Evolutionary conservation across 306 rosid species (phyloP).

Genomic region (Echinosophora koreensis): DNA sequence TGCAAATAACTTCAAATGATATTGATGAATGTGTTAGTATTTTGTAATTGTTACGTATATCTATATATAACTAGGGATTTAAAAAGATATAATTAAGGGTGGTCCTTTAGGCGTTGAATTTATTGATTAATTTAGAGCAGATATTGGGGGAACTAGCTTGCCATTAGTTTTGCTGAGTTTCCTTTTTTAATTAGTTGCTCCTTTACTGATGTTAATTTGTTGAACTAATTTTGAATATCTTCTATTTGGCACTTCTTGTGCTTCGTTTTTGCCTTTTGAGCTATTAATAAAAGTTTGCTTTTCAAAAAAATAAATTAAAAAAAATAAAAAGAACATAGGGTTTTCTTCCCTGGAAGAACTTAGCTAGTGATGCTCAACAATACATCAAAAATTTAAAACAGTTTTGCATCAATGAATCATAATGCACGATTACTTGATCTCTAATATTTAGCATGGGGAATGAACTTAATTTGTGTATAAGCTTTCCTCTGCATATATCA

Average conservation of each 20-base stretch:
- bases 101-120: slow-evolving; percentile 12
- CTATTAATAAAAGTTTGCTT: too few species aligned
- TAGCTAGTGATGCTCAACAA: not conserved
- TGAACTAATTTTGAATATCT: too few species aligned
- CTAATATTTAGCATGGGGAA: slow-evolving; percentile 2
- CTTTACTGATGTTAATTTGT: too few species aligned
- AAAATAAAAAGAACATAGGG: slow-evolving; percentile 10
- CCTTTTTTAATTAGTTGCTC: too few species aligned
- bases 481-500: slow-evolving; percentile 1
- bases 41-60: not conserved
- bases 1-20: not conserved
- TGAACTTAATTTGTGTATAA: slow-evolving; percentile 2
- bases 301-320: too few species aligned
- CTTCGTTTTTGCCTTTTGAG: too few species aligned
- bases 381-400: not conserved
- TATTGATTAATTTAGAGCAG: slow-evolving; percentile 18
- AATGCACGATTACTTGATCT: slow-evolving; percentile 2
- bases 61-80: slow-evolving; percentile 1
- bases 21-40: not conserved
- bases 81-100: not conserved
- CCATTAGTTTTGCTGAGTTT: too few species aligned
- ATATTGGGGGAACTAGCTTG: slow-evolving; percentile 6
- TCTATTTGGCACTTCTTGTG: too few species aligned
- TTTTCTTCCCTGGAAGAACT: slow-evolving; percentile 1
- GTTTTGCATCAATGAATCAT: slow-evolving; percentile 3